phyloP scores from a whole-genome alignment of 495 filamentous ascomycete genomes.

The Aspergillus taichungensis region DNA sequence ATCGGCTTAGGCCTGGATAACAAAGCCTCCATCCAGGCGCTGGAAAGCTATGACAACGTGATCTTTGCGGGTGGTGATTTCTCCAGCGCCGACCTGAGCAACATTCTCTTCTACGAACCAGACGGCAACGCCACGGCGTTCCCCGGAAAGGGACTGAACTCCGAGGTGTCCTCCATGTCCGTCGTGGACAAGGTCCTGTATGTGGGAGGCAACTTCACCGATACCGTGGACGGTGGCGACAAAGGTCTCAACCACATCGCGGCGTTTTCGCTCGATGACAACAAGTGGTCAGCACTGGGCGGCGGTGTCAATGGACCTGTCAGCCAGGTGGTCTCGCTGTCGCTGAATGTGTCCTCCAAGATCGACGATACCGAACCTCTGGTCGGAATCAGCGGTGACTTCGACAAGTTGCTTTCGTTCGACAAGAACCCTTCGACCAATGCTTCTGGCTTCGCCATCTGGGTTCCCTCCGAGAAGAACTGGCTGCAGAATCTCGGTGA shows the following conservation, averaged over 20 bases:
- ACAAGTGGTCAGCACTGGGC: conserved; percentile 71
- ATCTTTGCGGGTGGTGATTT: conserved; percentile 85
- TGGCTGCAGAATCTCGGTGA: conserved; percentile 80
- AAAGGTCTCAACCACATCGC: conserved; percentile 64
- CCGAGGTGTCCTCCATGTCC: conserved; percentile 63
- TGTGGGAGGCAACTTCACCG: conserved; percentile 78
- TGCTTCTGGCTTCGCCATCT: conserved; percentile 74
- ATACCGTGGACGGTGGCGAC: conserved; percentile 52
- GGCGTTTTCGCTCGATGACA: conserved; percentile 57
- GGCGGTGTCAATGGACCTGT: conserved; percentile 82
- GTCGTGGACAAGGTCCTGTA: conserved; percentile 58
- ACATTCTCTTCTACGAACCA: conserved; percentile 63
- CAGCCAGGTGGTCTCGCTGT: conserved; percentile 58
- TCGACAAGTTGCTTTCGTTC: conserved; percentile 61
- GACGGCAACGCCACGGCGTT: conserved; percentile 52
- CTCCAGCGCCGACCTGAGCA: conserved; percentile 50
- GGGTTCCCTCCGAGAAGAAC: conserved; percentile 82
- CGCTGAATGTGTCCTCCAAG: conserved; percentile 68
- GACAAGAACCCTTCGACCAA: conserved; percentile 48
- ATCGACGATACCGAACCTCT: conserved; percentile 52
- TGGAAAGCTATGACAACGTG: conserved; percentile 48
- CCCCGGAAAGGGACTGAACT: conserved; percentile 70
- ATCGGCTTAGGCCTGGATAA: conserved; percentile 59
- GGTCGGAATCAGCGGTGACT: conserved; percentile 73
- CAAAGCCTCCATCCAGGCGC: conserved; percentile 54